Percentiles rank a stretch among this genome's conserved stretches.
Conservation (phyloP, 2,329 filamentous ascomycete species). For the Elsinoe ampelina region DNA sequence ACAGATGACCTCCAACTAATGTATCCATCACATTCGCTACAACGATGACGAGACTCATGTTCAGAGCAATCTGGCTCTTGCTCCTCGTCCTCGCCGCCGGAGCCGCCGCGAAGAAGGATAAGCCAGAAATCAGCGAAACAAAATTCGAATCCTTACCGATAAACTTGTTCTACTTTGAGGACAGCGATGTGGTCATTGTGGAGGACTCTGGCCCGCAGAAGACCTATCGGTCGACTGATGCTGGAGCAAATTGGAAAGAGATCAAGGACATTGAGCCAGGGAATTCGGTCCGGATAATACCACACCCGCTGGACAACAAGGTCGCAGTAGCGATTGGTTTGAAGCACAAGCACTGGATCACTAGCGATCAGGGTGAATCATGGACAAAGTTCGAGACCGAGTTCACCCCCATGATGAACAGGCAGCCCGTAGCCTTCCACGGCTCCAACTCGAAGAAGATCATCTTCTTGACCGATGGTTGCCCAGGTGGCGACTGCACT, state of each 20-base stretch:
- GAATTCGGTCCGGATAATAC: constrained; percentile 53
- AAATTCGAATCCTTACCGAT: constrained; percentile 57
- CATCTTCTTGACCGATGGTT: constrained; percentile 55
- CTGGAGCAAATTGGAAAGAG: constrained; percentile 65
- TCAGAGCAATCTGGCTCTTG: constrained; percentile 12
- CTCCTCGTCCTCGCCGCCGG: constrained; percentile 12
- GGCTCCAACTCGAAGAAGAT: constrained; percentile 75
- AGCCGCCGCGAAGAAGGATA: constrained; percentile 22
- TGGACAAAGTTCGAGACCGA: constrained; percentile 68
- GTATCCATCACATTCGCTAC: not conserved
- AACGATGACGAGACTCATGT: constrained; percentile 10
- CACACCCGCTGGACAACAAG: constrained; percentile 69
- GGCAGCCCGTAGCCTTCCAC: constrained; percentile 62
- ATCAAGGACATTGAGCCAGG: constrained; percentile 57
- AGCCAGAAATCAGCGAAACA: constrained; percentile 55
- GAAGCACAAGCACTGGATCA: constrained; percentile 66
- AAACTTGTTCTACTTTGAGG: constrained; percentile 81
- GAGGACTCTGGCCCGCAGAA: constrained; percentile 55
- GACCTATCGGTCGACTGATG: constrained; percentile 71
- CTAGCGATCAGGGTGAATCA: constrained; percentile 68
- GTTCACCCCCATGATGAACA: constrained; percentile 46
- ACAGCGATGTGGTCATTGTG: constrained; percentile 72
- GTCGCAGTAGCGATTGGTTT: constrained; percentile 70
- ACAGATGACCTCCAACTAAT: not conserved
- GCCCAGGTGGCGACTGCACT: constrained; percentile 29